Evolutionary conservation across 352 stramenopile genomes (phyloP).

Genomic region (Phytophthora ohioensis): DNA sequence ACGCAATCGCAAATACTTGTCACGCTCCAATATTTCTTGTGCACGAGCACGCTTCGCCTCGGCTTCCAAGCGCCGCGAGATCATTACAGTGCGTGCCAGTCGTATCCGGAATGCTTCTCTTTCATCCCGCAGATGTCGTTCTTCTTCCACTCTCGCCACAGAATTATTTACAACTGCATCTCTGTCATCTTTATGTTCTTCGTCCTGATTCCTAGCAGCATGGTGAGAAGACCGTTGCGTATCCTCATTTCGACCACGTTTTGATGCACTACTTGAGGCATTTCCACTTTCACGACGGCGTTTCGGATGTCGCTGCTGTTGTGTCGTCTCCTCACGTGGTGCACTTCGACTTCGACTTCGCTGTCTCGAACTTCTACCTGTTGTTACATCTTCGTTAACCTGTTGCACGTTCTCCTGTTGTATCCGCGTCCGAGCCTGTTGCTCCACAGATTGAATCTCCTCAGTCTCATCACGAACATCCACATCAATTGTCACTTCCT

Average conservation of each 20-base stretch:
- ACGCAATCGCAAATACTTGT: constrained; percentile 58
- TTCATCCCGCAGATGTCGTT: constrained; percentile 38
- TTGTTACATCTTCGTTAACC: background rate
- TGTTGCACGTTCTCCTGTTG: constrained; percentile 30
- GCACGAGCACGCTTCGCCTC: constrained; percentile 45
- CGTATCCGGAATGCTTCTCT: constrained; percentile 76
- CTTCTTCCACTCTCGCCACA: constrained; percentile 23
- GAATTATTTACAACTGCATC: constrained; percentile 9
- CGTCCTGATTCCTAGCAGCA: constrained; percentile 17
- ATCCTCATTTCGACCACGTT: constrained; percentile 20
- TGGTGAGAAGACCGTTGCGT: background rate
- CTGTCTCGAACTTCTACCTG: background rate
- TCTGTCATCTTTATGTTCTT: constrained; percentile 30
- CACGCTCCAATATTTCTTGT: constrained; percentile 50
- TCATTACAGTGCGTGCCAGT: constrained; percentile 58
- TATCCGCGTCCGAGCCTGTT: constrained; percentile 53
- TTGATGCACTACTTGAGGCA: constrained; percentile 3
- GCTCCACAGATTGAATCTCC: constrained; percentile 31
- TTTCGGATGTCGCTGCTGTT: constrained; percentile 29
- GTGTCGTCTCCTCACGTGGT: constrained; percentile 31
- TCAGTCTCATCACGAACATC: constrained; percentile 1
- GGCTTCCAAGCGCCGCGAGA: constrained; percentile 49
- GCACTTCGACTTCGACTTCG: constrained; percentile 26
- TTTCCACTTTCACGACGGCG: constrained; percentile 21
- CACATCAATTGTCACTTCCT: constrained; percentile 1